Percentiles rank a stretch among this genome's conserved stretches.
Conservation (phyloP, 1,139 yeast species). For the Barnettozyma hawaiiensis region DNA sequence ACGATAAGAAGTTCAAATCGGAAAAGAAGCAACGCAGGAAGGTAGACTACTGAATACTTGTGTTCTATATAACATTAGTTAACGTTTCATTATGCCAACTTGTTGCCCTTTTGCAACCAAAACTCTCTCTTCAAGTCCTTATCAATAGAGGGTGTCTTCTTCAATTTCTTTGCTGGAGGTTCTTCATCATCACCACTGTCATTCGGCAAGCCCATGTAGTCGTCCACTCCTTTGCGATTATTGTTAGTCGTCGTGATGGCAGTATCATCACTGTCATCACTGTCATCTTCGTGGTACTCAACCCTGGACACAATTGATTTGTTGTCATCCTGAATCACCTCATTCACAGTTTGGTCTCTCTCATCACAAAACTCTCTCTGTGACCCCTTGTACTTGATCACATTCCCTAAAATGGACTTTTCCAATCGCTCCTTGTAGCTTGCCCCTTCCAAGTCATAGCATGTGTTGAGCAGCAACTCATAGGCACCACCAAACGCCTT, state of each 20-base stretch:
- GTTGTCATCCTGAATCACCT: conserved; percentile 41
- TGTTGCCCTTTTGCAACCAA: conserved; percentile 39
- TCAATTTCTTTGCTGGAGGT: conserved; percentile 2
- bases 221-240: conserved; percentile 25
- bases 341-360: conserved; percentile 55
- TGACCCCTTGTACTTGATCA: conserved; percentile 70
- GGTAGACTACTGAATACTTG: conserved; percentile 9
- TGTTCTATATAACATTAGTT: neutral
- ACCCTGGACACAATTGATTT: conserved; percentile 9
- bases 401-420: conserved; percentile 73
- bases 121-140: conserved; percentile 37
- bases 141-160: conserved; percentile 23
- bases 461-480: conserved; percentile 68
- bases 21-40: conserved; percentile 46
- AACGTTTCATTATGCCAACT: conserved; percentile 14
- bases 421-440: conserved; percentile 66
- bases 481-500: conserved; percentile 91
- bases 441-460: conserved; percentile 52
- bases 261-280: conserved; percentile 2
- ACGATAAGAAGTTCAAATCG: conserved; percentile 46
- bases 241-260: neutral
- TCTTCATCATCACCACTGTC: conserved; percentile 20
- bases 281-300: conserved; percentile 10
- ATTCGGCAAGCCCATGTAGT: conserved; percentile 31
- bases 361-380: conserved; percentile 79